A percentile compares a stretch with the other conserved stretches of the same genome.
These are phyloP conservation scores for Pichia scutulata DNA, from an alignment of 805 yeast species.

Conservation along the genomic window DNA sequence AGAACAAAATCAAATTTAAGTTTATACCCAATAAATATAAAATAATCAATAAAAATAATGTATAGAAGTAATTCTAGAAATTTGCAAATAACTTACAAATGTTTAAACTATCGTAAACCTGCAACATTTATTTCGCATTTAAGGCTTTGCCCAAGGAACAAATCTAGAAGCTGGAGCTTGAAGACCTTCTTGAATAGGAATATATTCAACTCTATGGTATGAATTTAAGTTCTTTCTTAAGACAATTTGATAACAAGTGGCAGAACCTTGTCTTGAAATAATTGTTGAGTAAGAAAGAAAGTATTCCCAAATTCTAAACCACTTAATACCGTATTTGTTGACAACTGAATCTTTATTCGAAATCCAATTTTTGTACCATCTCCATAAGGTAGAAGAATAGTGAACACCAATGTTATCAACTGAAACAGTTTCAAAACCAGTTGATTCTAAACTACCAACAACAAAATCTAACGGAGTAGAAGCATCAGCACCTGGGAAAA, in stretches of 20 bases:
- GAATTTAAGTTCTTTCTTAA: conserved; percentile 84
- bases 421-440: conserved; percentile 79
- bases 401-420: conserved; percentile 89
- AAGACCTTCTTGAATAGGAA: conserved; percentile 73
- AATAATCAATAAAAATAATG: not conserved
- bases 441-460: conserved; percentile 64
- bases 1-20: not conserved
- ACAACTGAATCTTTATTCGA: conserved; percentile 70
- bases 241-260: conserved; percentile 84
- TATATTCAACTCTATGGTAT: conserved; percentile 73
- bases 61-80: no score
- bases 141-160: conserved; percentile 47
- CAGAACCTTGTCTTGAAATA: conserved; percentile 88
- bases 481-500: conserved; percentile 97
- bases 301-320: conserved; percentile 93
- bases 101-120: not conserved
- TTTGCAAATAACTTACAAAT: not conserved
- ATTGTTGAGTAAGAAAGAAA: conserved; percentile 78
- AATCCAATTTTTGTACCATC: conserved; percentile 94
- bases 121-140: conserved; percentile 10
- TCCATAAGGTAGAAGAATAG: conserved; percentile 85
- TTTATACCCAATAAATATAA: not conserved
- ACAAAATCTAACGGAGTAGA: conserved; percentile 89
- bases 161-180: conserved; percentile 50
- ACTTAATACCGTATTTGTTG: conserved; percentile 75